phyloP scores from a whole-genome alignment of 2,329 filamentous ascomycete genomes.

The Exophiala aquamarina region DNA sequence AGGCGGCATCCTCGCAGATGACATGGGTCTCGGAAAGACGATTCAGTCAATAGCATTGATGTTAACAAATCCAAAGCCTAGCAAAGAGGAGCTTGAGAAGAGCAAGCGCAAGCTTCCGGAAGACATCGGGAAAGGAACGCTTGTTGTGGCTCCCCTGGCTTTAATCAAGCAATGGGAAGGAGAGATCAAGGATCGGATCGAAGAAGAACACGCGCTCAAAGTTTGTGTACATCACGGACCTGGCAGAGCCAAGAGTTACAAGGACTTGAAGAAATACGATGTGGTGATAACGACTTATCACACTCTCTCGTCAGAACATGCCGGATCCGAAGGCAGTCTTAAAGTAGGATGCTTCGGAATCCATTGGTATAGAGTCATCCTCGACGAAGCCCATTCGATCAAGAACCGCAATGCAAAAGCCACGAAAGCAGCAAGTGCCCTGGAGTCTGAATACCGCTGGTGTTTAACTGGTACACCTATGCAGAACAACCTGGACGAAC shows the following conservation, averaged over 20 bases:
- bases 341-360: constrained; percentile 86
- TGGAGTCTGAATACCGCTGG: constrained; percentile 88
- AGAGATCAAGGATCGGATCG: constrained; percentile 83
- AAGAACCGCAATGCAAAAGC: constrained; percentile 97
- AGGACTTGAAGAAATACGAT: constrained; percentile 80
- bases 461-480: constrained; percentile 94
- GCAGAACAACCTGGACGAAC: constrained; percentile 96
- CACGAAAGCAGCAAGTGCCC: constrained; percentile 84
- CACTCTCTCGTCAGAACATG: constrained; percentile 88
- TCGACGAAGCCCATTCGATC: constrained; percentile 97
- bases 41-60: constrained; percentile 90
- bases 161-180: constrained; percentile 97
- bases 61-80: constrained; percentile 74
- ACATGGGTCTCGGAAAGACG: constrained; percentile 95
- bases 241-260: constrained; percentile 73
- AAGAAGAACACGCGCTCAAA: constrained; percentile 66
- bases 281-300: constrained; percentile 98
- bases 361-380: constrained; percentile 91
- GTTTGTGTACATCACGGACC: constrained; percentile 92
- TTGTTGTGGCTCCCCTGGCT: constrained; percentile 90
- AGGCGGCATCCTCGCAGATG: constrained; percentile 92
- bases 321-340: constrained; percentile 59
- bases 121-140: constrained; percentile 71
- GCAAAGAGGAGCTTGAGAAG: constrained; percentile 41
- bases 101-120: constrained; percentile 66